A percentile compares a stretch with the other conserved stretches of the same genome.
Evolutionary conservation across 2,329 filamentous ascomycete species (phyloP).

Genomic region (Oidium heveae): DNA sequence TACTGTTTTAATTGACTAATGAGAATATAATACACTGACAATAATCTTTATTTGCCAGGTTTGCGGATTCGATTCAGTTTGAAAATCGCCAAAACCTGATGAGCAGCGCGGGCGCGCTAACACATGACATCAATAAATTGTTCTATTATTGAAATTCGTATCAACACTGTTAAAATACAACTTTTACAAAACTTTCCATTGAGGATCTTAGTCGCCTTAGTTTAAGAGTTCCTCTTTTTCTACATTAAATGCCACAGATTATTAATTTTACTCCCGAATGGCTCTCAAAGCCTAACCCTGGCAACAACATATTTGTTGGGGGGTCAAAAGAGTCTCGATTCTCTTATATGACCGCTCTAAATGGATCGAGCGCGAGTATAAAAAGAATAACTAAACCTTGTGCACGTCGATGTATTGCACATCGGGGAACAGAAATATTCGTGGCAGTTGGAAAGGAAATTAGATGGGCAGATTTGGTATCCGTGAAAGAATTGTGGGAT

Average conservation of each 20-base stretch:
- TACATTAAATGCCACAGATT: conserved; percentile 49
- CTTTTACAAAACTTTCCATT: too few relatives aligned
- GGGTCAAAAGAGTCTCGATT: conserved; percentile 15
- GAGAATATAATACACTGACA: too few relatives aligned
- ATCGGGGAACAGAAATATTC: conserved; percentile 68
- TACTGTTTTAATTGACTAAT: too few relatives aligned
- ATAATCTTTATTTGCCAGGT: too few relatives aligned
- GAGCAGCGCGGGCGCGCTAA: too few relatives aligned
- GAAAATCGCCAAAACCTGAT: too few relatives aligned
- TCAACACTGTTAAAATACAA: too few relatives aligned
- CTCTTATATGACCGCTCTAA: conserved; percentile 3
- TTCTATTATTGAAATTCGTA: too few relatives aligned
- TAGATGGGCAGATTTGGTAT: conserved; percentile 66
- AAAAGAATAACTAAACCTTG: conserved; percentile 22
- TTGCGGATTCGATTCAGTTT: too few relatives aligned
- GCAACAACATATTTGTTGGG: conserved; percentile 49
- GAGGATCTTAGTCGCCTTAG: too few relatives aligned
- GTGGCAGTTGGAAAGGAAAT: conserved; percentile 73
- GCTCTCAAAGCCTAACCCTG: conserved; percentile 56
- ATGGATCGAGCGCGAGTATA: conserved; percentile 6
- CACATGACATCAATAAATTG: too few relatives aligned
- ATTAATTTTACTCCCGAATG: conserved; percentile 68
- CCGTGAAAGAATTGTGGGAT: conserved; percentile 41
- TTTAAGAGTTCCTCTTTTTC: too few relatives aligned
- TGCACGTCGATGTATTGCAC: conserved; percentile 45